Evolutionary conservation across 202 grass and related monocot genomes (phyloP).

Genomic region (Panicum virgatum): DNA sequence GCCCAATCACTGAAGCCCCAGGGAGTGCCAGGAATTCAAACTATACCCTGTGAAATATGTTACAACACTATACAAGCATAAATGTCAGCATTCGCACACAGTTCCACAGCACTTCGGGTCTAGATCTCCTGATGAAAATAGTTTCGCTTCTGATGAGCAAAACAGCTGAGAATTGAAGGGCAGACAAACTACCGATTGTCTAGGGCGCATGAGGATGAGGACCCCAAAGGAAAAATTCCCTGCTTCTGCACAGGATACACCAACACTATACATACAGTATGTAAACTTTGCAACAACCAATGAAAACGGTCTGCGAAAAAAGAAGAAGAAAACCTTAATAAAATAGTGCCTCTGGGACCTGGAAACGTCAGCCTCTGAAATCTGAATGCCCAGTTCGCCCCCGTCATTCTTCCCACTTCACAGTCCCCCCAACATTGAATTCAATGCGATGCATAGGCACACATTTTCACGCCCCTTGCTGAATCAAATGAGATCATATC

Average conservation of each 20-base stretch:
- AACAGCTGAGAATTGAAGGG: conserved; percentile 14
- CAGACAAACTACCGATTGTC: conserved; percentile 1
- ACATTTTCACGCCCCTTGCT: neutral
- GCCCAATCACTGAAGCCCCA: neutral
- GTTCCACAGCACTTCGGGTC: neutral
- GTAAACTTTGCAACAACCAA: neutral
- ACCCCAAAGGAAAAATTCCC: neutral
- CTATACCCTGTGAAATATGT: neutral
- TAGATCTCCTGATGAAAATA: conserved; percentile 7
- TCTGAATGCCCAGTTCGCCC: neutral
- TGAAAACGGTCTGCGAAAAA: neutral
- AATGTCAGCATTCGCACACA: neutral
- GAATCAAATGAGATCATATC: neutral
- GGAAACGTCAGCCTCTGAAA: conserved; percentile 33
- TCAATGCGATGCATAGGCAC: neutral
- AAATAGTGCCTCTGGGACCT: neutral
- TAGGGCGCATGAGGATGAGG: neutral
- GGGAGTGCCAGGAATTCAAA: neutral
- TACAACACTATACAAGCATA: neutral
- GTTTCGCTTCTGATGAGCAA: conserved; percentile 1
- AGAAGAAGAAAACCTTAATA: neutral
- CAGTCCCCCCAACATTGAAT: neutral
- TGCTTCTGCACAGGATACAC: neutral
- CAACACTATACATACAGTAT: neutral
- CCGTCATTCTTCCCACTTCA: conserved; percentile 21